A percentile compares a stretch with the other conserved stretches of the same genome.
Conservation (phyloP, 768 basidiomycete genomes). For the Xerocomus spinulosus region DNA sequence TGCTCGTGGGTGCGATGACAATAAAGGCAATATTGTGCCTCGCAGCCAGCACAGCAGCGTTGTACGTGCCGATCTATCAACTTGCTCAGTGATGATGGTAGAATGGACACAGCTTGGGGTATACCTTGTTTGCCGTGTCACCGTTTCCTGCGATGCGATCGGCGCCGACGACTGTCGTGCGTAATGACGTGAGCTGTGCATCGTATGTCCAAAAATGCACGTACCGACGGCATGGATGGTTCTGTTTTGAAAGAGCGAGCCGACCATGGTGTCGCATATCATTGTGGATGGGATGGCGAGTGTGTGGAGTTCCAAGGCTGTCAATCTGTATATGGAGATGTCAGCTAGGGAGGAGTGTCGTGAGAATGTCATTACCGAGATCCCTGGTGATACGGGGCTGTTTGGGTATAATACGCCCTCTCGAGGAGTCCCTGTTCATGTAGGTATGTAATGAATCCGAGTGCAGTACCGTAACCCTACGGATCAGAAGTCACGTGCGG, state of each 20-base stretch:
- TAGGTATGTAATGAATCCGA: conserved; percentile 90
- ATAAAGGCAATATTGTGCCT: conserved; percentile 88
- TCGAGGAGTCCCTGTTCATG: conserved; percentile 73
- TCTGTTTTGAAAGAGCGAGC: conserved; percentile 87
- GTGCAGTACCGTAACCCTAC: conserved; percentile 92
- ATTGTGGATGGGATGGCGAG: conserved; percentile 83
- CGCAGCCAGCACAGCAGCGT: conserved; percentile 88
- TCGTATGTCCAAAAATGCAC: background rate
- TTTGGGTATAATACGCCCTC: conserved; percentile 90
- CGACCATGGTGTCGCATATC: conserved; percentile 98
- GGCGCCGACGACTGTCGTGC: conserved; percentile 66
- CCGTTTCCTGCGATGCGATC: conserved; percentile 90
- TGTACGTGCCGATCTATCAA: conserved; percentile 82
- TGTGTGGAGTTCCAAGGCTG: conserved; percentile 83
- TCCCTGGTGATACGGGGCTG: conserved; percentile 92
- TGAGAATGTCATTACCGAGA: conserved; percentile 47
- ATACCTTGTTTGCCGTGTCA: conserved; percentile 93
- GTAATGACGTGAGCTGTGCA: background rate
- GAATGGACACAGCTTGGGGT: background rate
- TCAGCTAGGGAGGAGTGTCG: background rate
- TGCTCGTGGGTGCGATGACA: conserved; percentile 89
- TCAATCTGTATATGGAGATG: conserved; percentile 50
- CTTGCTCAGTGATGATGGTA: background rate
- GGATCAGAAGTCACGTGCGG: conserved; percentile 1
- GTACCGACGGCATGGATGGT: conserved; percentile 76